phyloP scores from a whole-genome alignment of 495 filamentous ascomycete species.

The Hypoxylon lienhwacheense region DNA sequence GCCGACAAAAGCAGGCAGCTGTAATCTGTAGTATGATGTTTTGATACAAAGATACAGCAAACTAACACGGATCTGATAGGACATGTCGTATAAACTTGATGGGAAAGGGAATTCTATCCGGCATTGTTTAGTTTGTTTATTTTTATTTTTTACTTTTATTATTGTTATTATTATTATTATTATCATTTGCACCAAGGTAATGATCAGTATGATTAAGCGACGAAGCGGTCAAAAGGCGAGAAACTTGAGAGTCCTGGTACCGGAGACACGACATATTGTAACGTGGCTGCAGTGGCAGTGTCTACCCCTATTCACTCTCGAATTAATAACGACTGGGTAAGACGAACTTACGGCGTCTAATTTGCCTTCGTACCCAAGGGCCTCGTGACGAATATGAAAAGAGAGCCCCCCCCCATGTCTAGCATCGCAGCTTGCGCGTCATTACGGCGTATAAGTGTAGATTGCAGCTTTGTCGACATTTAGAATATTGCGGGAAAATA shows the following conservation, averaged over 20 bases:
- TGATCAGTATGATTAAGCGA: no score
- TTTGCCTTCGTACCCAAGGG: constrained; percentile 15
- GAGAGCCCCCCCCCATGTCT: constrained; percentile 2
- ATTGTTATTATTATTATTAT: no score
- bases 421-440: constrained; percentile 28
- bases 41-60: no score
- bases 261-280: constrained; percentile 12
- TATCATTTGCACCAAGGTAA: no score
- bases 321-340: constrained; percentile 1
- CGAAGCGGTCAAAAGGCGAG: constrained; percentile 13
- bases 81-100: no score
- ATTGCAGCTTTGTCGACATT: constrained; percentile 11
- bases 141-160: no score
- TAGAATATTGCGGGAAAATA: constrained; percentile 2
- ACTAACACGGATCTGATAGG: no score
- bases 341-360: constrained; percentile 1
- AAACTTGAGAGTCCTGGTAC: neutral
- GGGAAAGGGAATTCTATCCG: no score
- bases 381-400: constrained; percentile 14
- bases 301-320: constrained; percentile 1
- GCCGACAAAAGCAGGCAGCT: no score
- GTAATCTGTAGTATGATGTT: no score
- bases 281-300: constrained; percentile 24
- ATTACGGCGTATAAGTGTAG: constrained; percentile 22
- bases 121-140: no score